Base-by-base conservation (phyloP, 257 asterid species). In the Przewalskia tangutica region DNA sequence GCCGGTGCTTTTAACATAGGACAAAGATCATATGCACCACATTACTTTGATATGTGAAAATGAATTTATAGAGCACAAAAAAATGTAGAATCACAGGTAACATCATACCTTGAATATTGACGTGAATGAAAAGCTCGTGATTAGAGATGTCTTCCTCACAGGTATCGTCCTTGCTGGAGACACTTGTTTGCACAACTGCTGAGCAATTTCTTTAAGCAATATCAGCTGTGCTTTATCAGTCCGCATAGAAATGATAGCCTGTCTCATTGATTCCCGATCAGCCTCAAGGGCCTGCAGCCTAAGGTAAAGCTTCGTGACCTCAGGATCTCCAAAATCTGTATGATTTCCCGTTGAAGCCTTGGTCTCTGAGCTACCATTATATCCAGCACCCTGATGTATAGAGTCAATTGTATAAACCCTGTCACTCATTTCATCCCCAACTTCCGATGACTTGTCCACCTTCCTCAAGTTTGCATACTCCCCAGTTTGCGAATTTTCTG, bases 221-320 rank as follows among this genome's bases (percentile, higher is more conserved):
- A 90, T 88, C 83, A 94, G 83, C 63, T 95, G 99, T 78, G 97
- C 98, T 86, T 91, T 95, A 82, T 95, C 97, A 67, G 97, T 95
- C 80, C 96, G 92, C 85, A 92, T 88, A 59, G 98, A 90, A 77
- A 94, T 84, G 66, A 95, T 89, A 82, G 97, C 92, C 84, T 91
- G 98, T 90, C 97, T 90, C 99, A 95, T 92, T n/a, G 96, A 91
- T 89, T 95, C 98, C 86, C 97, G 90, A 85, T 95, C 99, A 84
- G 98, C 99, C 90, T 95, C 99, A 79, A 95, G 97, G 59, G 97
- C 93, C 59, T 92, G 99, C 87, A 94, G 92, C 90, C 97, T 91
- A 34, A 87, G 90, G 85, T 95, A 91, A 85, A 95, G 87, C 93
- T 94, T 94, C 84, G 89, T 93, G 83, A 95, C 85, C 81, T 92